Evolutionary conservation across 371 early-diverging fungal species (phyloP).

Genomic region (Mortierella polycephala): DNA sequence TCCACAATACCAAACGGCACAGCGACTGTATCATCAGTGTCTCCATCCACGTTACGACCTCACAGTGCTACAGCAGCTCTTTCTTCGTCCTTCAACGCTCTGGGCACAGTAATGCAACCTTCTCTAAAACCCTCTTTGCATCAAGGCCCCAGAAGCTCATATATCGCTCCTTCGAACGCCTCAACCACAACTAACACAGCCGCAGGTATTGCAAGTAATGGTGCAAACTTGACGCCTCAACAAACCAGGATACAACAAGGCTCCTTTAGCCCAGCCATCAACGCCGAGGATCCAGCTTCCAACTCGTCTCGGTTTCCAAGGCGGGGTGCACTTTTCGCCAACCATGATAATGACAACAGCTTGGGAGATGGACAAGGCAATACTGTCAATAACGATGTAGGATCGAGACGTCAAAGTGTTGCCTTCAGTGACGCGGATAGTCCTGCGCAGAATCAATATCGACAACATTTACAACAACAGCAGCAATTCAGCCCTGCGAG

Average conservation of each 20-base stretch:
- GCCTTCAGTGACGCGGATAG: slow-evolving; percentile 21
- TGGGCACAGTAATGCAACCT: slow-evolving; percentile 27
- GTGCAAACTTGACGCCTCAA: neutral
- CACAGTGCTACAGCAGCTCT: slow-evolving; percentile 28
- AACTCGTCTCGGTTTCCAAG: slow-evolving; percentile 35
- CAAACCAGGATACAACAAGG: neutral
- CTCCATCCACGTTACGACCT: slow-evolving; percentile 15
- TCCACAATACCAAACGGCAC: slow-evolving; percentile 2
- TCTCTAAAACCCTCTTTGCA: slow-evolving; percentile 4
- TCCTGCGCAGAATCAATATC: slow-evolving; percentile 3
- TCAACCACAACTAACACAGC: neutral
- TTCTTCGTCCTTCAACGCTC: slow-evolving; percentile 27
- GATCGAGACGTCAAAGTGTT: slow-evolving; percentile 26
- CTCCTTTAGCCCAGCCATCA: neutral
- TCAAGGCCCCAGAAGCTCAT: slow-evolving; percentile 22
- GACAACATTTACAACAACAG: slow-evolving; percentile 9
- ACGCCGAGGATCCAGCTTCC: slow-evolving; percentile 16
- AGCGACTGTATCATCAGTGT: slow-evolving; percentile 1
- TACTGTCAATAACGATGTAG: neutral
- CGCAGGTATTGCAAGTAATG: neutral
- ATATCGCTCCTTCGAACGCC: neutral
- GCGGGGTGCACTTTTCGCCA: slow-evolving; percentile 28
- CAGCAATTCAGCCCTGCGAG: slow-evolving; percentile 25
- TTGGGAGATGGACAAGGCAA: neutral
- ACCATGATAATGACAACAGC: slow-evolving; percentile 10